phyloP scores from a whole-genome alignment of 495 filamentous ascomycete genomes.

The Penicilliopsis zonata region DNA sequence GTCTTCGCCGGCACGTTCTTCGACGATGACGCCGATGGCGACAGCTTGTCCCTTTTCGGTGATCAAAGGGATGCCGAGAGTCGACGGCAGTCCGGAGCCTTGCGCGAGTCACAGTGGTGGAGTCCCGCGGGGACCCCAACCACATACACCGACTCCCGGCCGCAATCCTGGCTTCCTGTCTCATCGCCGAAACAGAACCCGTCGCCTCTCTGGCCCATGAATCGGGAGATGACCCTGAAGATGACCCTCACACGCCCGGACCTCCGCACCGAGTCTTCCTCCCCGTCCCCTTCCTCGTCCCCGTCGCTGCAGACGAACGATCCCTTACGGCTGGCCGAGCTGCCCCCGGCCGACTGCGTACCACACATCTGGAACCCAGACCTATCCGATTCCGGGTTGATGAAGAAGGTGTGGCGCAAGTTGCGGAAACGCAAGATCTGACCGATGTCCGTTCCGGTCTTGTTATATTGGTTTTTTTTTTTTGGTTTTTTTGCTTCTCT shows the following conservation, averaged over 20 bases:
- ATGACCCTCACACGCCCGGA: slow-evolving; percentile 92
- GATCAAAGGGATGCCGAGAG: slow-evolving; percentile 22
- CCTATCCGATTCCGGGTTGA: slow-evolving; percentile 25
- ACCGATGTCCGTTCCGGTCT: slow-evolving; percentile 6
- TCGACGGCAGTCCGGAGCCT: slow-evolving; percentile 13
- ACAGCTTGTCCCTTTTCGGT: slow-evolving; percentile 14
- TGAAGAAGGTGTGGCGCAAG: slow-evolving; percentile 46
- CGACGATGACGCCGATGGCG: slow-evolving; percentile 27
- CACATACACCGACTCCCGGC: slow-evolving; percentile 2
- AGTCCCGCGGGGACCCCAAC: slow-evolving; percentile 12
- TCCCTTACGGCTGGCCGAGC: slow-evolving; percentile 39
- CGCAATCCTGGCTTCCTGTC: slow-evolving; percentile 10
- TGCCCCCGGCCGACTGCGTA: slow-evolving; percentile 35
- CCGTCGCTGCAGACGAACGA: slow-evolving; percentile 43
- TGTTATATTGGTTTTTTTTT: slow-evolving; percentile 1
- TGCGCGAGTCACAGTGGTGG: slow-evolving; percentile 29
- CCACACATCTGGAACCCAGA: slow-evolving; percentile 31
- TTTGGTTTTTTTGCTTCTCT: slow-evolving; percentile 2
- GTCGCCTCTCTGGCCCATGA: slow-evolving; percentile 9
- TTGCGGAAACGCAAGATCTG: slow-evolving; percentile 22
- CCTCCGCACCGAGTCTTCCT: slow-evolving; percentile 53
- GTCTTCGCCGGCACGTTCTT: slow-evolving; percentile 29
- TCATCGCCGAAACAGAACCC: slow-evolving; percentile 6
- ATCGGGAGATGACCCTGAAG: slow-evolving; percentile 82
- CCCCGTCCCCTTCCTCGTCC: slow-evolving; percentile 45